A percentile compares a stretch with the other conserved stretches of the same genome.
Conservation (phyloP, 352 stramenopile genomes). For the Pythium graminicola region DNA sequence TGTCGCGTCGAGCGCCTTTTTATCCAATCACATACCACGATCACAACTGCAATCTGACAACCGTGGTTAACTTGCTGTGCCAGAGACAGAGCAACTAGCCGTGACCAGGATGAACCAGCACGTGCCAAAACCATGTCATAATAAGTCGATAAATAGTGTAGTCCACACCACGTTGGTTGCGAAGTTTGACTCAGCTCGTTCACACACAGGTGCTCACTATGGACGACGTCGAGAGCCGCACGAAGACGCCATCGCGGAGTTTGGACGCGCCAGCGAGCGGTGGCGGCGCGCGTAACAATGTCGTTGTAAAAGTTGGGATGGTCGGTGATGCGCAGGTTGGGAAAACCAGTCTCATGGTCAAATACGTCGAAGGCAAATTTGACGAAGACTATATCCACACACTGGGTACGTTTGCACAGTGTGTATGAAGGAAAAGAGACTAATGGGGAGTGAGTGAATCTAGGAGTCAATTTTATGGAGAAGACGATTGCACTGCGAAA, state of each 20-base stretch:
- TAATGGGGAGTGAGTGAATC: neutral
- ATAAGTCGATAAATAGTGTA: neutral
- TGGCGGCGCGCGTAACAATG: constrained; percentile 69
- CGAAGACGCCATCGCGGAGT: constrained; percentile 15
- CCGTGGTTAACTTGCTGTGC: too few relatives aligned
- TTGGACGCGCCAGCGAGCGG: constrained; percentile 25
- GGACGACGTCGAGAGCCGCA: constrained; percentile 13
- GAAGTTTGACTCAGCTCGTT: neutral
- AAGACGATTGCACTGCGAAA: constrained; percentile 93
- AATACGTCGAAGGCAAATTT: constrained; percentile 95
- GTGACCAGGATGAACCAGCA: neutral
- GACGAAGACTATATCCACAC: constrained; percentile 96
- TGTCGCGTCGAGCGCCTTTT: too few relatives aligned
- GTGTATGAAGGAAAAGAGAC: neutral
- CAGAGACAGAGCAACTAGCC: too few relatives aligned
- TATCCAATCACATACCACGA: too few relatives aligned
- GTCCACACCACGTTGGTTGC: neutral
- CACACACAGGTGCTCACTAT: constrained; percentile 1
- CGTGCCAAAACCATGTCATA: neutral
- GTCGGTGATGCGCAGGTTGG: constrained; percentile 92
- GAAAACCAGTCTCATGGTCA: constrained; percentile 96
- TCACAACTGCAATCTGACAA: too few relatives aligned
- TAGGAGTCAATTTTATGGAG: constrained; percentile 95
- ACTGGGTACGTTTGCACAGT: constrained; percentile 69
- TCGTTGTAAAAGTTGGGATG: constrained; percentile 91